A percentile compares a stretch with the other conserved stretches of the same genome.
Conservation (phyloP, 106 monocot species). For the Vanilla planifolia region DNA sequence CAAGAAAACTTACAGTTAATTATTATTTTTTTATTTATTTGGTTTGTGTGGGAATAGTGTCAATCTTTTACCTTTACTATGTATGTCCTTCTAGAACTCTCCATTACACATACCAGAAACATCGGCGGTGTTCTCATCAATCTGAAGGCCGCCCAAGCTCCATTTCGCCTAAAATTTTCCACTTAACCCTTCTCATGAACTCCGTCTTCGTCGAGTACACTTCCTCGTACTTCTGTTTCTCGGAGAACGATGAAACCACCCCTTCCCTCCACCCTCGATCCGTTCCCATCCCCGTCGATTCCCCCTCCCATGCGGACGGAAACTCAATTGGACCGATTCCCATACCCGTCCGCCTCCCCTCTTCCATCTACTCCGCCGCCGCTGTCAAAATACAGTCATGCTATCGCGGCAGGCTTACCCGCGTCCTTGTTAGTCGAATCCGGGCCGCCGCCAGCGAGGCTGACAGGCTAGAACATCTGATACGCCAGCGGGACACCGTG, state of each 20-base stretch:
- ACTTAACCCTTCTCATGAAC: background rate
- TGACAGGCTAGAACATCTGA: constrained; percentile 28
- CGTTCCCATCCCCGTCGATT: constrained; percentile 24
- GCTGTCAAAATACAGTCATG: constrained; percentile 49
- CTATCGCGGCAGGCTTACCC: constrained; percentile 44
- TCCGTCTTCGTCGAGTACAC: background rate
- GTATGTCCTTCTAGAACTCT: too few species aligned
- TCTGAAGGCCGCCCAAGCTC: too few species aligned
- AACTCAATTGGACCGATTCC: too few species aligned
- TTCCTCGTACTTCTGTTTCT: background rate
- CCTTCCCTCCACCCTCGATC: constrained; percentile 3
- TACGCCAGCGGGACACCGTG: constrained; percentile 62
- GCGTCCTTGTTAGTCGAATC: constrained; percentile 26
- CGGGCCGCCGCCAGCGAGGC: constrained; percentile 24
- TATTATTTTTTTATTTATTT: too few species aligned
- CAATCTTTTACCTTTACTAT: too few species aligned
- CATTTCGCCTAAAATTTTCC: too few species aligned
- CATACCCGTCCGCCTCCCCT: constrained; percentile 28
- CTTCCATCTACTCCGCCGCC: constrained; percentile 16
- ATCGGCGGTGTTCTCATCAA: too few species aligned
- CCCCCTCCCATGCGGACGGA: constrained; percentile 8
- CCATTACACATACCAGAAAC: too few species aligned
- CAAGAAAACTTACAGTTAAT: too few species aligned
- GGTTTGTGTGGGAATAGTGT: too few species aligned
- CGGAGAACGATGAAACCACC: background rate